Evolutionary conservation across 345 rosid genomes (phyloP), one percentile per base, ranked within the genome.

Genomic region (Ceriops decandra): DNA sequence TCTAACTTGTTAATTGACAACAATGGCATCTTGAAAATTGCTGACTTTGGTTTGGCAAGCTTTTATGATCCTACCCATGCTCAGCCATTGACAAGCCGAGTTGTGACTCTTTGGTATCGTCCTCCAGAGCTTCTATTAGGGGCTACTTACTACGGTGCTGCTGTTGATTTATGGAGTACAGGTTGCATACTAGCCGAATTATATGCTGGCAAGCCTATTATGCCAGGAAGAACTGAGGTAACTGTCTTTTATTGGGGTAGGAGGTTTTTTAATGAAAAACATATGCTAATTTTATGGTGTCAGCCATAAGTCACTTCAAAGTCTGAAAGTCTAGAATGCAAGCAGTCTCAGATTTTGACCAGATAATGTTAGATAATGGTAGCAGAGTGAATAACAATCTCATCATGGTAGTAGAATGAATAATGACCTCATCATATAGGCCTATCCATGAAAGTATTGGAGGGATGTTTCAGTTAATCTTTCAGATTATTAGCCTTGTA

Each of bases 191-290:
- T 91, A 72, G 96, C 99, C 32, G 99, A 95, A 64, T 64, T 95
- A 38, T 91, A 91, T 75, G 93, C 96, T 16, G 99, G 99, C 81
- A 95, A 95, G 82, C 99, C 97, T 69, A 91, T 95, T n/a, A 91
- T 95, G 99, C 99, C 97, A 31, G 99, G 99, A 83, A 87, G 97
- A 87, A 95, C 99, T 19, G 99, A 95, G 99, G 99, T 92, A 82
- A 26, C 38, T 49, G 7, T 54, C 67, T 54, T 56, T 22, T 56
- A 13, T 27, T 21, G 2, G 28, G 28, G 28, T 10, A 56, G 22
- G 4, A 24, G 16, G 28, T 56, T 56, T 42, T 38, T 42, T 42
- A 42, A 42, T 42, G 49, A 42, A 42, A 42, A 42, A 42, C 0
- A 11, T 13, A 13, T 13, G 49, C 17, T 42, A 42, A 33, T 33